These are phyloP conservation scores for Anisogramma anomala DNA, from an alignment of 2,329 filamentous ascomycete species.

Conservation along the genomic window DNA sequence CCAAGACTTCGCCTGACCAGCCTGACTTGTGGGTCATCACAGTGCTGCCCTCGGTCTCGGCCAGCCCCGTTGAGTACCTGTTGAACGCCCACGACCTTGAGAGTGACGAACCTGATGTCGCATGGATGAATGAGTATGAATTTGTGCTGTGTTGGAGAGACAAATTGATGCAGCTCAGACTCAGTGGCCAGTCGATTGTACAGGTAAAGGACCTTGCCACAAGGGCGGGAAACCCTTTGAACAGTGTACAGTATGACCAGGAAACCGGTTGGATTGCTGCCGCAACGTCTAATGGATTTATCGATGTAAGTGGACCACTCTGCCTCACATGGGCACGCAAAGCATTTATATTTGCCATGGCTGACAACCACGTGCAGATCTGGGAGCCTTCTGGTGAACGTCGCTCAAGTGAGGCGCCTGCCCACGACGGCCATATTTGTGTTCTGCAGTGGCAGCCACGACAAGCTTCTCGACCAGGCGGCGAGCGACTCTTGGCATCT, in stretches of 20 bases:
- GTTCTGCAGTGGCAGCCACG: conserved; percentile 51
- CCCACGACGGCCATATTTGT: conserved; percentile 47
- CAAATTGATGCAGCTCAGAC: conserved; percentile 37
- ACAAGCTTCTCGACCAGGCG: conserved; percentile 26
- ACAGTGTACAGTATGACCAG: conserved; percentile 46
- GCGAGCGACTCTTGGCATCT: conserved; percentile 48
- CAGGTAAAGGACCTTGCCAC: conserved; percentile 39
- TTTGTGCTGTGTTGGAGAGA: conserved; percentile 50
- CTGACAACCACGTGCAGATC: conserved; percentile 27
- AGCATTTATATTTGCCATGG: background rate
- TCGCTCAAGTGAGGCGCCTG: conserved; percentile 37
- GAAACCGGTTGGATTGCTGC: conserved; percentile 40
- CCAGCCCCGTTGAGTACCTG: conserved; percentile 35
- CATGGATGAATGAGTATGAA: conserved; percentile 47
- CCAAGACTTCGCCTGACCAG: conserved; percentile 26
- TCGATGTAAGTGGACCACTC: conserved; percentile 41
- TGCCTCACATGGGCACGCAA: background rate
- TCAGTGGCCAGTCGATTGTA: conserved; percentile 34
- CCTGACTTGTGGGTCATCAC: conserved; percentile 38
- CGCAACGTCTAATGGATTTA: conserved; percentile 45
- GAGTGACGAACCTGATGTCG: conserved; percentile 42
- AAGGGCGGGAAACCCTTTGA: conserved; percentile 41
- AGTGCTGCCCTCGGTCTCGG: conserved; percentile 35
- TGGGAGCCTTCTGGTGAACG: conserved; percentile 44
- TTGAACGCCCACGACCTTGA: conserved; percentile 39